Base-by-base conservation (phyloP, 2,329 filamentous ascomycete genomes). In the Xylariaceae sp. region DNA sequence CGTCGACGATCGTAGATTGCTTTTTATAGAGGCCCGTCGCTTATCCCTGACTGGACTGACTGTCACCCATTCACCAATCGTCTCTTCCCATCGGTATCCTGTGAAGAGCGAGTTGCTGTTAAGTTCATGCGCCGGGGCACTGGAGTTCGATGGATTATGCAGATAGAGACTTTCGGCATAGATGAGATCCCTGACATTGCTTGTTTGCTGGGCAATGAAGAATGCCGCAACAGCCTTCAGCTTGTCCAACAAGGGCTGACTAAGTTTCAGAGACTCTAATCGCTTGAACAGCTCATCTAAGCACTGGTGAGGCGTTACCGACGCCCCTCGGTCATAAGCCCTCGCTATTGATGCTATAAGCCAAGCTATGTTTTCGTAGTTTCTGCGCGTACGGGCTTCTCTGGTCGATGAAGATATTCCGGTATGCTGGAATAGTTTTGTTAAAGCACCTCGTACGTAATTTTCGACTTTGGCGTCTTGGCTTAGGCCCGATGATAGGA, bases 21-120 rank as follows among this genome's bases (percentile, higher is more conserved):
- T 62, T 65, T 49, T 53, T 34, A 44, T 40, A 19, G 42, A 22
- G 9, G 42, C 42, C 44, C 34, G 55, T 3, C 49, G 57, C 53
- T 58, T 61, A 45, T 67, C 65, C 36, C 56, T 45, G 47, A 62
- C 66, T 26, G 78, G 78, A 42, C 76, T 80, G 37, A 68, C 71
- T 16, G 72, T 76, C 47, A 82, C 74, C 79, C 79, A 83, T 64
- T 81, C 79, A 34, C 76, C 74, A 62, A 82, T 80, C 42, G 74
- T 76, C 61, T 80, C 78, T 62, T 81, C 79, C 79, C 79, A 82
- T 30, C 75, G 67, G 66, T 72, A 80, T 64, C 58, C 65, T 36
- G 56, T 65, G 51, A 68, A 67, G 19, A 67, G 60, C 8, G 60
- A 54, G 42, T 36, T 41, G 13, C 19, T 36, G 16, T 19, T 49